Evolutionary conservation across 108 stramenopile genomes (phyloP), one percentile per base, ranked within the genome.

Genomic region (Bacterosira constricta): DNA sequence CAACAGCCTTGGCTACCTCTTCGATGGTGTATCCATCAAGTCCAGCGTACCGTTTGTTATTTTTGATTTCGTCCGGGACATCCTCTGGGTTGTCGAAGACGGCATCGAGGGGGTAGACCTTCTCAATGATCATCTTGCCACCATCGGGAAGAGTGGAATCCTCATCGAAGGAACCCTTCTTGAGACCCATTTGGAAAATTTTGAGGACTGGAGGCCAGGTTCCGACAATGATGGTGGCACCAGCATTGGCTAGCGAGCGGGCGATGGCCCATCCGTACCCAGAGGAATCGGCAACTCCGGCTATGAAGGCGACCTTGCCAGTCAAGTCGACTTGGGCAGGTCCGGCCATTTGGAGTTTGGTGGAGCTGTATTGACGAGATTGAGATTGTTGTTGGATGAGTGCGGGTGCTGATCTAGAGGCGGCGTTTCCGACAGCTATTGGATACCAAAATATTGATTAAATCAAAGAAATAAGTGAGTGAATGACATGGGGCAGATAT

Each of bases 191-290:
- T 74, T 96, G 80, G 69, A 98, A 98, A 71, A 98, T 96, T 80
- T 96, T 96, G 51, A 98, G 88, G 38, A 98, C 97, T 9, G 98
- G 98, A 17, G 98, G 98, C 98, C 98, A 98, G 13, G 98, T 98
- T 66, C 98, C 98, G 56, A 98, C 94, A 63, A 97, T 90, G 57
- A 98, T 94, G 44, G 92, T 97, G 63, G 95, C 94, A 39, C 98
- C 98, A 30, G 97, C 97, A 68, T 94, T 91, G 39, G 98, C 97
- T 51, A 97, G 85, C 13, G 93, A 90, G 75, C 91, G 92, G 59
- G 96, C 89, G 69, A 98, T 98, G 44, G 98, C 98, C 98, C 98
- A 98, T 53, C 98, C 98, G 80, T 98, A 98, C 30, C 98, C 98
- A 34, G 93, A 93, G 31, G 96, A 96, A 74, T 98, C 98, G 17